Percentiles rank a stretch among this genome's conserved stretches.
Evolutionary conservation across 1,284 basidiomycete genomes (phyloP).

Genomic region (Moesziomyces sp.): DNA sequence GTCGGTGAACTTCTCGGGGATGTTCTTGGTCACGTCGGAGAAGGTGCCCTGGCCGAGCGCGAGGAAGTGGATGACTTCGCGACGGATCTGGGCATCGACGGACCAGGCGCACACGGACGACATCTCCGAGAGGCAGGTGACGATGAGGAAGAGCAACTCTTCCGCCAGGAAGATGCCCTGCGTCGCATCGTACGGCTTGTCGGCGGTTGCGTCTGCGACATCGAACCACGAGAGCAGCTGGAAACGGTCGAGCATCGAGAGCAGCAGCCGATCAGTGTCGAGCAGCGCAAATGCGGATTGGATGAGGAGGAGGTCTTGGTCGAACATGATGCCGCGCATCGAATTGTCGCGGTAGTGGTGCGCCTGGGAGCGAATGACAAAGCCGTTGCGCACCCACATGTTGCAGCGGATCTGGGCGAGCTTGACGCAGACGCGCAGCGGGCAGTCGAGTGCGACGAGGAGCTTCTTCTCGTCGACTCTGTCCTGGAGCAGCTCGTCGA

Average conservation of each 20-base stretch:
- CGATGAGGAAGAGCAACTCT: conserved; percentile 87
- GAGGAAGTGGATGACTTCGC: conserved; percentile 90
- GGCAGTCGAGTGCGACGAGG: conserved; percentile 59
- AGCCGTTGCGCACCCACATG: conserved; percentile 97
- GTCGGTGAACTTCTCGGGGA: conserved; percentile 89
- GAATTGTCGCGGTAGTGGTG: conserved; percentile 96
- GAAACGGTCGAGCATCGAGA: conserved; percentile 90
- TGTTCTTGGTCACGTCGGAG: conserved; percentile 89
- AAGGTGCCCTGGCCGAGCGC: conserved; percentile 88
- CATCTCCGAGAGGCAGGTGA: conserved; percentile 86
- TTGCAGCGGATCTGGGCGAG: conserved; percentile 94
- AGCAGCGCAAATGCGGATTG: conserved; percentile 79
- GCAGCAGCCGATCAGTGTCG: conserved; percentile 81
- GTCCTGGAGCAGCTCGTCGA: conserved; percentile 38
- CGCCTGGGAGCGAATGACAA: conserved; percentile 93
- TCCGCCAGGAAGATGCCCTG: conserved; percentile 88
- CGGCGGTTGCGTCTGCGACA: conserved; percentile 68
- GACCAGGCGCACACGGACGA: conserved; percentile 79
- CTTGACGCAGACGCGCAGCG: conserved; percentile 65
- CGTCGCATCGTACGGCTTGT: conserved; percentile 74
- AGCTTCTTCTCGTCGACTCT: conserved; percentile 48
- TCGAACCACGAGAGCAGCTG: conserved; percentile 81
- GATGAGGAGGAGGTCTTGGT: conserved; percentile 93
- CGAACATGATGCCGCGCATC: conserved; percentile 93
- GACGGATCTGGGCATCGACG: conserved; percentile 76